Base-by-base conservation (phyloP, 1,284 basidiomycete genomes). In the Neonothopanus nambi region DNA sequence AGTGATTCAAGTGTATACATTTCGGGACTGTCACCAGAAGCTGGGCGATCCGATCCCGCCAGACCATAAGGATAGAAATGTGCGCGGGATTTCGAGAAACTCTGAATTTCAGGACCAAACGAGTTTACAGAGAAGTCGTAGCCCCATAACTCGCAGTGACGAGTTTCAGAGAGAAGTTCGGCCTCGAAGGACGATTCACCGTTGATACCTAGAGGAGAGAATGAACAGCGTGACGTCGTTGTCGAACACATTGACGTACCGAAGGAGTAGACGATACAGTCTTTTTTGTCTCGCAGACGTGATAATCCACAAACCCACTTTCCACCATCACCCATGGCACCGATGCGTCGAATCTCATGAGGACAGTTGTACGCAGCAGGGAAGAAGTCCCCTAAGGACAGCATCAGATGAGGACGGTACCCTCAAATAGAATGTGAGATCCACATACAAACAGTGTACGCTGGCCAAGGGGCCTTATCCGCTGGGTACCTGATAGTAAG, bases 281-380 rank as follows among this genome's bases (percentile, higher is more conserved):
- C 71, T 20, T 65, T 69, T 65, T 85, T 84, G 48, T 77, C 68
- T 47, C 71, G 70, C 11, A 87, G 63, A 1, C 79, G 74, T 35
- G 80, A 79, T 23, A 86, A 59, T 1, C 85, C 84, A 59, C 85
- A 87, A 5, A 82, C 72, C 81, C 82, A 87, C 65, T 87, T 87
- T 18, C 84, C 84, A 17, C 85, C 85, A 63, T 85, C 84, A 15
- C 82, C 82, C 8, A 85, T 65, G 18, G 73, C 71, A 42, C 84
- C 85, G 38, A 84, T 62, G 17, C 84, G 81, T 60, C 83, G 78
- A 8, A 83, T 59, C 57, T 84, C 80, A 57, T 84, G 82, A 20
- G 85, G 84, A 68, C 85, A 87, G 61, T 81, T 78, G 67, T 80
- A 87, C 1, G 81, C 71, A 0, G 84, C 72, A 24, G 83, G 81